These are phyloP conservation scores for Podospora pseudocomata DNA, from an alignment of 495 filamentous ascomycete species.

Conservation along the genomic window DNA sequence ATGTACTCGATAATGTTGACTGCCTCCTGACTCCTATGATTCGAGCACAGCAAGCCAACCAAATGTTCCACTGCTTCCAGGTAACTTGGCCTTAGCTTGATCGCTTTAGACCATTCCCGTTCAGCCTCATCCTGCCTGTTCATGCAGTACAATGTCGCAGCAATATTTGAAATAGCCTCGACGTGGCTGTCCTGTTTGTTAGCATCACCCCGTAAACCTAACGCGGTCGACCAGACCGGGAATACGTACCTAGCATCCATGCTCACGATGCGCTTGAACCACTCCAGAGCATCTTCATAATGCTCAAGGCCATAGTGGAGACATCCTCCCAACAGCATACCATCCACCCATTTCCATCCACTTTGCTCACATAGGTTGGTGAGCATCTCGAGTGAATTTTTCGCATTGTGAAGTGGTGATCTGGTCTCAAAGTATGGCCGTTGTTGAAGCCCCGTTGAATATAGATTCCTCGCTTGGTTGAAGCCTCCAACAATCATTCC, in stretches of 20 bases:
- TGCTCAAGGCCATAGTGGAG: slow-evolving; percentile 89
- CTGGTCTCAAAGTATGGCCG: slow-evolving; percentile 19
- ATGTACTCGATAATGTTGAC: slow-evolving; percentile 87
- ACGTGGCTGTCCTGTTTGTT: slow-evolving; percentile 64
- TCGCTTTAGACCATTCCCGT: slow-evolving; percentile 77
- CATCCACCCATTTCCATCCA: slow-evolving; percentile 91
- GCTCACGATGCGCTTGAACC: slow-evolving; percentile 84
- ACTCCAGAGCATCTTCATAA: slow-evolving; percentile 78
- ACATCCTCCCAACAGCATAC: slow-evolving; percentile 90
- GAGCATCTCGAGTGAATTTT: slow-evolving; percentile 71
- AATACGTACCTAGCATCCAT: slow-evolving; percentile 68
- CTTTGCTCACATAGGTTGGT: slow-evolving; percentile 80
- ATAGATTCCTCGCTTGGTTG: slow-evolving; percentile 12
- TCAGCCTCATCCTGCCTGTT: slow-evolving; percentile 81
- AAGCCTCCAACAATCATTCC: slow-evolving; percentile 13
- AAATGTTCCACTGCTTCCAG: slow-evolving; percentile 97
- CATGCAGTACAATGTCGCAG: slow-evolving; percentile 80
- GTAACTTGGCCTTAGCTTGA: slow-evolving; percentile 81
- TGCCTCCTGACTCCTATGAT: slow-evolving; percentile 77
- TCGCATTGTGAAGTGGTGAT: slow-evolving; percentile 51
- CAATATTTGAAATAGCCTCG: slow-evolving; percentile 90
- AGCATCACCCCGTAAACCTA: slow-evolving; percentile 19
- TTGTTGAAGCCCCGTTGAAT: slow-evolving; percentile 19
- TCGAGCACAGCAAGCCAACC: slow-evolving; percentile 79
- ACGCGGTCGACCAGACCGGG: not conserved